phyloP scores from a whole-genome alignment of 768 basidiomycete genomes.

The Phanerochaete carnosa region DNA sequence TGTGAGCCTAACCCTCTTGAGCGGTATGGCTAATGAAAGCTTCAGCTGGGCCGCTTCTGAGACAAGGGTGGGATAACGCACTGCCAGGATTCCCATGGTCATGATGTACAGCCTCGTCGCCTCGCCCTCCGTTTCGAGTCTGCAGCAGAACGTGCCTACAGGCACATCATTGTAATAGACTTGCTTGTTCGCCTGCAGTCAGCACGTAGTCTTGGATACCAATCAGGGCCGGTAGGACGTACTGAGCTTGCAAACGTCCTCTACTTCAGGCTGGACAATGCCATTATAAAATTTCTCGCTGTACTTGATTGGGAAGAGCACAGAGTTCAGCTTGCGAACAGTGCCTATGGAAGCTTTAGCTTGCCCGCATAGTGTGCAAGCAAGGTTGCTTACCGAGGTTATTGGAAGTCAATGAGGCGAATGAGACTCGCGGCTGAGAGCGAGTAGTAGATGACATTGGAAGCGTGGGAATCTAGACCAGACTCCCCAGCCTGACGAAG shows the following conservation, averaged over 20 bases:
- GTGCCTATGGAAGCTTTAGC: slow-evolving; percentile 20
- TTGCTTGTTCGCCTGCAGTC: slow-evolving; percentile 26
- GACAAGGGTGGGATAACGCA: slow-evolving; percentile 34
- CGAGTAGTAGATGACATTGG: slow-evolving; percentile 29
- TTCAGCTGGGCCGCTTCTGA: not conserved
- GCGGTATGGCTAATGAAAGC: slow-evolving; percentile 68
- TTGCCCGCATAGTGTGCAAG: slow-evolving; percentile 10
- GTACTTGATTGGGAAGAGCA: slow-evolving; percentile 88
- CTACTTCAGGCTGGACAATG: slow-evolving; percentile 71
- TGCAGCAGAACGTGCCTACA: slow-evolving; percentile 84
- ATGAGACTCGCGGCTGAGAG: slow-evolving; percentile 50
- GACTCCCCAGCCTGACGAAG: not conserved
- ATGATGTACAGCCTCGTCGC: slow-evolving; percentile 71
- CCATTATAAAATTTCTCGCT: slow-evolving; percentile 86
- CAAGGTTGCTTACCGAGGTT: slow-evolving; percentile 62
- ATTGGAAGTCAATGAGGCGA: slow-evolving; percentile 73
- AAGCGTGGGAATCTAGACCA: slow-evolving; percentile 21
- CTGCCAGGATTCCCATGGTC: slow-evolving; percentile 90
- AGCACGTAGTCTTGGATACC: not conserved
- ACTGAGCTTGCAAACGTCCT: slow-evolving; percentile 89
- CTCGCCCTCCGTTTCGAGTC: slow-evolving; percentile 66
- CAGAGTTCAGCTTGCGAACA: slow-evolving; percentile 64
- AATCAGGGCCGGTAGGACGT: slow-evolving; percentile 27
- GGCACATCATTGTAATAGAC: slow-evolving; percentile 95
- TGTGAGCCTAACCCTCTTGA: slow-evolving; percentile 73